Base-by-base conservation (phyloP, 2,329 filamentous ascomycete genomes). In the Magnaporthales sp. region DNA sequence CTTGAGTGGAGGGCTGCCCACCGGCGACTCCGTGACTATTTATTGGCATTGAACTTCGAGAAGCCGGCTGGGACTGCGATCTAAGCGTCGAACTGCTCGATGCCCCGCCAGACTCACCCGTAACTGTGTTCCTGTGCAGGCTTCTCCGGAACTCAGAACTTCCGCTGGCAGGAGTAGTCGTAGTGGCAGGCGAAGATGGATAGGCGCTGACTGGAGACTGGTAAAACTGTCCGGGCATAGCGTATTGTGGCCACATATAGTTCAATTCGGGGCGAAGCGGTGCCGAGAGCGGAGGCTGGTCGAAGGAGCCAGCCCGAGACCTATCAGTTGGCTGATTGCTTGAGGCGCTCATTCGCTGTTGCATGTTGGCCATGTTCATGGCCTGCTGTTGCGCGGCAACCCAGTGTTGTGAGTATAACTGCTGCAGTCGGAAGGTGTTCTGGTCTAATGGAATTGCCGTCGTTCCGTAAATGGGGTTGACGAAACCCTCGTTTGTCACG, bases 11-110 rank as follows among this genome's bases (percentile, higher is more conserved):
- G 10, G 70, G 74, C 67, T 76, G 74, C 38, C 68, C 72, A 66
- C 71, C 76, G 69, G 67, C 27, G 31, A 46, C 63, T 58, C 51
- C 63, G 46, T 65, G 63, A 65, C 27, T 60, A 30, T 51, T 32
- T 54, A 22, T 56, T 27, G 70, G 68, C 70, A 78, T 74, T 2
- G 78, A 72, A 2, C 72, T 73, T 32, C 85, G 79, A 38, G 84
- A 83, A 2, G 86, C 86, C 27, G 87, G 87, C 73, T 89, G 87
- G n/a, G 87, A 89, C 73, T 89, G 87, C 29, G 87, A 89, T 69
- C 87, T 81, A 68, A 87, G 74, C n/a, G 85, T 79, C 70, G 86
- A 84, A 66, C 79, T 84, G 29, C 84, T 80, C 65, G 80, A 76
- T 51, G 79, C 75, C 22, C 77, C 72, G 10, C 80, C 80, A 15